Percentiles rank a stretch among this genome's conserved stretches.
These are phyloP conservation scores for Cordyceps javanica DNA, from an alignment of 2,329 filamentous ascomycete genomes.

Conservation along the genomic window DNA sequence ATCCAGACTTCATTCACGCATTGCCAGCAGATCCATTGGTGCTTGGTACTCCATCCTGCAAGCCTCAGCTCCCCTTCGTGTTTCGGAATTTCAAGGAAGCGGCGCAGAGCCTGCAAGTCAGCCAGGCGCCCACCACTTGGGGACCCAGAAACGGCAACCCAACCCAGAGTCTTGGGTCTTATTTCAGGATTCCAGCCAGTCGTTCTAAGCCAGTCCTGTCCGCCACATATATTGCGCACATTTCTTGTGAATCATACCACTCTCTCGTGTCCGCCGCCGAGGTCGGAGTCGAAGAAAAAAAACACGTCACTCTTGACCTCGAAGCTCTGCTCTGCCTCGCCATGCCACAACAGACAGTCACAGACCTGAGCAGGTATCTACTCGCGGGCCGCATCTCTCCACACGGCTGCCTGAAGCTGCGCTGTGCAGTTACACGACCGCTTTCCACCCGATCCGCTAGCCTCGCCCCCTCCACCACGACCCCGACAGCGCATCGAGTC, in stretches of 20 bases:
- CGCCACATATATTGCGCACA: background rate
- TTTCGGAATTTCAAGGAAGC: background rate
- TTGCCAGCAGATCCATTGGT: background rate
- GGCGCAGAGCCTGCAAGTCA: background rate
- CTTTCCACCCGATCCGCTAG: slow-evolving; percentile 13
- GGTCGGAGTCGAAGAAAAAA: slow-evolving; percentile 3
- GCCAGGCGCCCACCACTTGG: background rate
- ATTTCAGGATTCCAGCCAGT: background rate
- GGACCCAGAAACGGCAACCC: background rate
- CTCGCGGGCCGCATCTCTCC: slow-evolving; percentile 38
- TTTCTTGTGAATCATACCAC: background rate
- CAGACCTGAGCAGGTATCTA: slow-evolving; percentile 43
- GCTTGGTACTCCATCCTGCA: slow-evolving; percentile 1
- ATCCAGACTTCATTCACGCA: background rate
- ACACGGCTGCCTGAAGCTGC: slow-evolving; percentile 33
- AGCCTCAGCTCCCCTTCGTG: slow-evolving; percentile 8
- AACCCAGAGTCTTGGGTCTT: slow-evolving; percentile 6
- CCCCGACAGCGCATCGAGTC: slow-evolving; percentile 11
- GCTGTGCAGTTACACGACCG: slow-evolving; percentile 16
- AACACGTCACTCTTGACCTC: slow-evolving; percentile 5
- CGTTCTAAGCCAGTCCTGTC: background rate
- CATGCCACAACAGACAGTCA: slow-evolving; percentile 40
- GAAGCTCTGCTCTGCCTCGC: background rate
- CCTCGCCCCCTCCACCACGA: slow-evolving; percentile 4
- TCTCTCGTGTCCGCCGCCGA: background rate